Evolutionary conservation across 345 rosid genomes (phyloP), one percentile per base, ranked within the genome.

Genomic region (Ceriops tagal): DNA sequence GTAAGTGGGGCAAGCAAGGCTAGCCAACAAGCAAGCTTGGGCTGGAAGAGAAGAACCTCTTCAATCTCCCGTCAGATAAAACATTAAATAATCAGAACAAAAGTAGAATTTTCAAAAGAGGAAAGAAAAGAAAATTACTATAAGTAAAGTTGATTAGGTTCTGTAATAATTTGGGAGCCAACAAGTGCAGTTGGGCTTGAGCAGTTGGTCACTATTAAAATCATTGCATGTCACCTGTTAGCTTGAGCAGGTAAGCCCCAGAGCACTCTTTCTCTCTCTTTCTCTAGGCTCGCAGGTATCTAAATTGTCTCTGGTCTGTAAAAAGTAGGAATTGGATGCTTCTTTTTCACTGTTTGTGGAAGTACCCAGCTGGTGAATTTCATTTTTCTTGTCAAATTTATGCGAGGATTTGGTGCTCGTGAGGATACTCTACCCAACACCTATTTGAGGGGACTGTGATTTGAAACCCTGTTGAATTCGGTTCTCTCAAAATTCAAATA

Each of bases 31-130:
- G 71, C 69, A 85, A 80, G 85, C 93, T 89, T 89, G 88, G 81
- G 19, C 76, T 72, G 75, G 78, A 92, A 89, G 93, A 82, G 91
- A 87, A 82, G 89, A 83, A 87, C 89, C 83, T 83, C 83, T 78
- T 70, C 82, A 78, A 73, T 82, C 76, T 60, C 70, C 58, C 70
- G 15, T 77, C 63, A 71, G 77, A 63, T 68, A 39, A 74, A 62
- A 60, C 47, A 69, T 24, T 16, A 10, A 64, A 47, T 51, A 61
- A 61, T 32, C 31, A 46, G 26, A 61, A 57, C 47, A 60, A 37
- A 61, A 37, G 10, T 43, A 11, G 47, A 13, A 43, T 53, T 24
- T 55, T 13, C 30, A 22, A 22, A 22, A 53, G 13, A 21, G 22
- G 27, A 9, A 18, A 35, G 58, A 52, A 58, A 26, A 27, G 28